Evolutionary conservation across 2,329 filamentous ascomycete genomes (phyloP).

Genomic region (Pyrenophora seminiperda): DNA sequence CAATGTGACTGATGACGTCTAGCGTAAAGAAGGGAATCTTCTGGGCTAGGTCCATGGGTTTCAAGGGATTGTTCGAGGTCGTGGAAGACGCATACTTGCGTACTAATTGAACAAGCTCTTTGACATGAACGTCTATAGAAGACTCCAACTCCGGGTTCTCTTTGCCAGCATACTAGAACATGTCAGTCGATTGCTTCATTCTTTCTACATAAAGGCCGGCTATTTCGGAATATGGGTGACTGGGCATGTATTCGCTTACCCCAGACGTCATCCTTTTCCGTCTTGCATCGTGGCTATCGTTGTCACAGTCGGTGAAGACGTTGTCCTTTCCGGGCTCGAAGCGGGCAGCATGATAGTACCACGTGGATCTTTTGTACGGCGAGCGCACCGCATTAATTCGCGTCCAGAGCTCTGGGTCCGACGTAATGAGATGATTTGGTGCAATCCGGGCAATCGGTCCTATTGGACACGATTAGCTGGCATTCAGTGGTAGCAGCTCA

Average conservation of each 20-base stretch:
- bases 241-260: constrained; percentile 30
- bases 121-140: constrained; percentile 56
- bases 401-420: constrained; percentile 55
- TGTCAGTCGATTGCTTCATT: constrained; percentile 8
- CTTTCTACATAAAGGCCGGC: not conserved
- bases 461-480: constrained; percentile 14
- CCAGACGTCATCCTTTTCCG: constrained; percentile 58
- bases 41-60: constrained; percentile 53
- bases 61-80: constrained; percentile 32
- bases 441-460: constrained; percentile 54
- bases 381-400: constrained; percentile 50
- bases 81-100: constrained; percentile 51
- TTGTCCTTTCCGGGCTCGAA: constrained; percentile 62
- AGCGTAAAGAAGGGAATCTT: constrained; percentile 60
- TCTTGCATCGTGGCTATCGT: constrained; percentile 52
- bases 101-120: constrained; percentile 56
- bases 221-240: not conserved
- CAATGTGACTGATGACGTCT: constrained; percentile 61
- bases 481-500: too few species aligned
- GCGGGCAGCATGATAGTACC: constrained; percentile 51
- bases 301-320: constrained; percentile 59
- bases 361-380: constrained; percentile 48
- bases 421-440: constrained; percentile 57
- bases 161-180: constrained; percentile 57
- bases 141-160: constrained; percentile 59